Evolutionary conservation across 2,329 filamentous ascomycete species (phyloP), one percentile per base, ranked within the genome.

Genomic region (Phaeosphaeriaceae sp.): DNA sequence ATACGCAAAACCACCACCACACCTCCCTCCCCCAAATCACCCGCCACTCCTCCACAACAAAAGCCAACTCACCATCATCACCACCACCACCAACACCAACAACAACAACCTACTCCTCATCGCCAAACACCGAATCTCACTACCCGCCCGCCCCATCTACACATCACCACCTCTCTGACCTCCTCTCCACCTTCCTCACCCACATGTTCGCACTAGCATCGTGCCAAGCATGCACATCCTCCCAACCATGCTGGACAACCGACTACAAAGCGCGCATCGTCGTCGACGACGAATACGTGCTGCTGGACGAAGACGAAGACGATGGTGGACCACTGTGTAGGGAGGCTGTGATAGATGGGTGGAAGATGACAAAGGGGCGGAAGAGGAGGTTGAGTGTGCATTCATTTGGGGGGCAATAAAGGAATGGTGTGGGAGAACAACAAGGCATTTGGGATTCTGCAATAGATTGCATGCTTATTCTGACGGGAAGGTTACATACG

Each of bases 241-340:
- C 53, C 3, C 38, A 30, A 16, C 39, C 50, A 6, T 52, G 38
- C 23, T 46, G 42, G 40, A 38, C 13, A 43, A 48, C 42, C 2
- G 33, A 54, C 18, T 13, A 15, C 21, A 49, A 52, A 2, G 37
- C n/a, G 3, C 26, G 9, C 1, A 50, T 53, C 12, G 42, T 53
- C n/a, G 52, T 57, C 1, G 54, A 58, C 26, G 58, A 56, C 15
- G 57, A 56, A 1, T 50, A 46, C 1, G 49, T 57, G 12, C 33
- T 58, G 5, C 7, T 56, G 1, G 52, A 60, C 6, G 48, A 50
- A 6, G 52, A 48, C 4, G 48, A 50, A n/a, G 53, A 46, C 32
- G 61, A 66, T 32, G 64, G 63, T 1, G 57, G 50, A 6, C 57
- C 66, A 3, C 12, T 67, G 2, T 61, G 60, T 37, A 48, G 64